Percentiles rank a stretch among this genome's conserved stretches.
phyloP scores from a whole-genome alignment of 805 yeast genomes.

The Yamadazyma sp. region DNA sequence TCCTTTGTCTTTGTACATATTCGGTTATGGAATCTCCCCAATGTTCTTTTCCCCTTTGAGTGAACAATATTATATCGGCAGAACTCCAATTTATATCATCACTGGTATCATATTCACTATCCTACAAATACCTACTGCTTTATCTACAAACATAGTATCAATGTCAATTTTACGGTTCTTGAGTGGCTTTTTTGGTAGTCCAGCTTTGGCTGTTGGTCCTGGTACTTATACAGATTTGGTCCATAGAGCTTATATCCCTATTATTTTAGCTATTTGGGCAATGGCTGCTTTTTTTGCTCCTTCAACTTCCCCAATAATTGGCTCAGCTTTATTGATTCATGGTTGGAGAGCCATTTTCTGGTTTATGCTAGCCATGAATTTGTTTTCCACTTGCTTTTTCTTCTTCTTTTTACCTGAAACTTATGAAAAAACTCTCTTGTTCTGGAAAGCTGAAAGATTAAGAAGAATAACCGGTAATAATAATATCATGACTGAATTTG shows the following conservation, averaged over 20 bases:
- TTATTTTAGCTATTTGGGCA: slow-evolving; percentile 51
- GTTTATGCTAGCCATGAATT: slow-evolving; percentile 6
- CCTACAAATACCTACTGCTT: slow-evolving; percentile 57
- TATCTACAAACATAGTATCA: slow-evolving; percentile 48
- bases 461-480: slow-evolving; percentile 47
- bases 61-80: slow-evolving; percentile 52
- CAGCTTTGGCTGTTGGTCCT: slow-evolving; percentile 55
- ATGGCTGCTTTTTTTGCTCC: slow-evolving; percentile 55
- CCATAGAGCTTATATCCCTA: slow-evolving; percentile 38
- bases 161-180: slow-evolving; percentile 50
- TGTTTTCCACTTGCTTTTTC: slow-evolving; percentile 1
- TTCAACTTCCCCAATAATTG: slow-evolving; percentile 45
- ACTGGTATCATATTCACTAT: slow-evolving; percentile 47
- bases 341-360: slow-evolving; percentile 8
- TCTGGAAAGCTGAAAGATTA: slow-evolving; percentile 46
- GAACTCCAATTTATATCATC: slow-evolving; percentile 47
- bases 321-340: slow-evolving; percentile 1
- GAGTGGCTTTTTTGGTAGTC: slow-evolving; percentile 54
- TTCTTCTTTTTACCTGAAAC: slow-evolving; percentile 21
- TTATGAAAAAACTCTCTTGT: slow-evolving; percentile 40
- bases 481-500: slow-evolving; percentile 40
- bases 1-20: slow-evolving; percentile 51
- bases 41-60: slow-evolving; percentile 57
- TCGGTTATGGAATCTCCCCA: slow-evolving; percentile 64
- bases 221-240: slow-evolving; percentile 52